Evolutionary conservation across 2,329 filamentous ascomycete species (phyloP).

Genomic region (Passalora sequoiae): DNA sequence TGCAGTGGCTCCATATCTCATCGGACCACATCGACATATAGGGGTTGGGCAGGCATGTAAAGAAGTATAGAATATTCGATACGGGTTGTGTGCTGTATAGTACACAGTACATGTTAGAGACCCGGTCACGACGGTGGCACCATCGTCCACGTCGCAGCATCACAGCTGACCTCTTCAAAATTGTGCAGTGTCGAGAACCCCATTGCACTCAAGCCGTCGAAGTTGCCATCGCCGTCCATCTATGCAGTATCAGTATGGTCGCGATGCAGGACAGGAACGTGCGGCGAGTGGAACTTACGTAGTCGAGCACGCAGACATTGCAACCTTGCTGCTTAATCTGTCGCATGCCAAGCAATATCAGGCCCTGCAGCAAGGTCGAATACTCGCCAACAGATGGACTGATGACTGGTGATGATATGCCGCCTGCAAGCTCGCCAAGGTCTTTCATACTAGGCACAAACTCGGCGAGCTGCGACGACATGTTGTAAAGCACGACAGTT

Average conservation of each 20-base stretch:
- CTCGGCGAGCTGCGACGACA: conserved; percentile 61
- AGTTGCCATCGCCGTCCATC: conserved; percentile 66
- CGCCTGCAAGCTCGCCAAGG: conserved; percentile 57
- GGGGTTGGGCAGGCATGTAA: too few species aligned
- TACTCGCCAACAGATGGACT: conserved; percentile 63
- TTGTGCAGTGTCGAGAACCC: conserved; percentile 73
- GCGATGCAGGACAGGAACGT: too few species aligned
- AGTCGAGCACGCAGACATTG: conserved; percentile 68
- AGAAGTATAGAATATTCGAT: too few species aligned
- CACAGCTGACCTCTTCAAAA: conserved; percentile 74
- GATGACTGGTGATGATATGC: conserved; percentile 75
- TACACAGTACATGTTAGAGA: too few species aligned
- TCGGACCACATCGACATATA: too few species aligned
- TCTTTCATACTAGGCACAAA: conserved; percentile 65
- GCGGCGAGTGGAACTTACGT: conserved; percentile 57
- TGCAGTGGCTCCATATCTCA: too few species aligned
- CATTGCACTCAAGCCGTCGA: conserved; percentile 70
- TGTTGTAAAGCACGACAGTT: conserved; percentile 73
- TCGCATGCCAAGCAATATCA: conserved; percentile 73
- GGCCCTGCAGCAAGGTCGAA: conserved; percentile 67
- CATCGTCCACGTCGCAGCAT: conserved; percentile 55
- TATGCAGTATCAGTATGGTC: conserved; percentile 36
- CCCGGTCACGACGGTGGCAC: conserved; percentile 24
- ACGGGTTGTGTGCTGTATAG: too few species aligned
- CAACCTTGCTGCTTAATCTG: conserved; percentile 77